phyloP scores from a whole-genome alignment of 2,329 filamentous ascomycete species.

The Graphilbum ipis-grandicollis region DNA sequence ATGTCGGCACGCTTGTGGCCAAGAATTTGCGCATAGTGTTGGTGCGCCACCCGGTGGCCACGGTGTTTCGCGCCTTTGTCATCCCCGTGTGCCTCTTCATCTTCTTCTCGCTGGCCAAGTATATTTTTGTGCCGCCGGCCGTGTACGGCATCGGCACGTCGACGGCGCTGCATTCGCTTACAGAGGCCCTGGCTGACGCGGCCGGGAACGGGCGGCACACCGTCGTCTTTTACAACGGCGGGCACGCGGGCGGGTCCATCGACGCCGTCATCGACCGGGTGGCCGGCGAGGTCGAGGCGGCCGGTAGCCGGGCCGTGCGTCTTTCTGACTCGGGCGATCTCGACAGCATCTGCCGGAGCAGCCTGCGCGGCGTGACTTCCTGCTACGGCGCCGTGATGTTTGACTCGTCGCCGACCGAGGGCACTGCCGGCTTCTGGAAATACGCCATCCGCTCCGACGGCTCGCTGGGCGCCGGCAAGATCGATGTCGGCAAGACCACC shows the following conservation, averaged over 20 bases:
- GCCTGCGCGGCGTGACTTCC: slow-evolving; percentile 44
- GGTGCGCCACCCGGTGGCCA: slow-evolving; percentile 32
- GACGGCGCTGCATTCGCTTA: slow-evolving; percentile 43
- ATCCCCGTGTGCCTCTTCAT: slow-evolving; percentile 40
- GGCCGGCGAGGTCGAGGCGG: slow-evolving; percentile 33
- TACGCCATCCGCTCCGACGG: slow-evolving; percentile 71
- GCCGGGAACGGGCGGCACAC: slow-evolving; percentile 41
- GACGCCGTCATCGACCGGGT: slow-evolving; percentile 50
- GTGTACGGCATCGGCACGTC: slow-evolving; percentile 53
- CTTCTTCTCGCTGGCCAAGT: slow-evolving; percentile 56
- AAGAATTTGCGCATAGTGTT: slow-evolving; percentile 46
- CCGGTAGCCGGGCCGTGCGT: slow-evolving; percentile 26
- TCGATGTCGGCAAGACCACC: slow-evolving; percentile 43
- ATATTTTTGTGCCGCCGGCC: slow-evolving; percentile 66
- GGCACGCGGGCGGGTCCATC: slow-evolving; percentile 50
- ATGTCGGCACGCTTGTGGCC: slow-evolving; percentile 40
- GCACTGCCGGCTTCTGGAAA: slow-evolving; percentile 54
- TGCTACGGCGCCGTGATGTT: slow-evolving; percentile 63
- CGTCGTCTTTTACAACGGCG: slow-evolving; percentile 66
- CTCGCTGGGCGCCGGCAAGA: slow-evolving; percentile 43
- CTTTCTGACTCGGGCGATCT: slow-evolving; percentile 14
- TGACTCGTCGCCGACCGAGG: slow-evolving; percentile 56
- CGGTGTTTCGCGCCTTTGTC: slow-evolving; percentile 38
- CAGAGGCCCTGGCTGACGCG: slow-evolving; percentile 42
- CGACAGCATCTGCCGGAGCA: slow-evolving; percentile 34